Evolutionary conservation across 2,329 filamentous ascomycete genomes (phyloP).

Genomic region (Neodidymelliopsis sp.): DNA sequence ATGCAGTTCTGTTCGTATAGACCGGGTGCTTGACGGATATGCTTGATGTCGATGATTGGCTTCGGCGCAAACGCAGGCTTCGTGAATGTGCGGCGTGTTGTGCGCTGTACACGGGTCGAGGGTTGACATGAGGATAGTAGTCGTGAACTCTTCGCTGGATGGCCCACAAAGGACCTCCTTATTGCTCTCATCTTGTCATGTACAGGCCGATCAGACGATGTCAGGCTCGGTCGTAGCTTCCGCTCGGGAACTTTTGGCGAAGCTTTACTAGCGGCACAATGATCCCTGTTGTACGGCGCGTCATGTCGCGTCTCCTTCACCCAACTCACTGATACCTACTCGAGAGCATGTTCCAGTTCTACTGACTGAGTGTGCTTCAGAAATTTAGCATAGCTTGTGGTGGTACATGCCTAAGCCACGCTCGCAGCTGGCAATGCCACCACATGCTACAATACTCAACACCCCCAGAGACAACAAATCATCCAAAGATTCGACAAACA

Average conservation of each 20-base stretch:
- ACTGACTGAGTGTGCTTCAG: no score
- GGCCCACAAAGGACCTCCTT: slow-evolving; percentile 26
- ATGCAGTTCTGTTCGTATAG: slow-evolving; percentile 84
- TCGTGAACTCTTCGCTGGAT: slow-evolving; percentile 14
- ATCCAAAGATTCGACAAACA: no score
- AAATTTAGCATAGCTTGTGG: no score
- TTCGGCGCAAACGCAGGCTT: slow-evolving; percentile 79
- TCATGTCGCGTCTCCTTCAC: slow-evolving; percentile 19
- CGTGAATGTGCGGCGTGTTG: slow-evolving; percentile 53
- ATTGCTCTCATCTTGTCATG: slow-evolving; percentile 33
- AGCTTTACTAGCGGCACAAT: slow-evolving; percentile 10
- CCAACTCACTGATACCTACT: no score
- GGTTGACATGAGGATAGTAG: background rate
- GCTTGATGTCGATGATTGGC: slow-evolving; percentile 80
- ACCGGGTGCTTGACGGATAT: slow-evolving; percentile 85
- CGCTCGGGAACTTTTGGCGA: slow-evolving; percentile 21
- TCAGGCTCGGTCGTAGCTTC: slow-evolving; percentile 3
- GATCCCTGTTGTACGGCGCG: slow-evolving; percentile 17
- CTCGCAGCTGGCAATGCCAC: no score
- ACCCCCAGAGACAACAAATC: no score
- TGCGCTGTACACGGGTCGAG: slow-evolving; percentile 24
- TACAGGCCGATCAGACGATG: slow-evolving; percentile 16
- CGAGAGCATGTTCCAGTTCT: no score
- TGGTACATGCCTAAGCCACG: no score
- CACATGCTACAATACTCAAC: no score